These are phyloP conservation scores for Ceratobasidium sp. DNA, from an alignment of 1,284 basidiomycete genomes.

Conservation along the genomic window DNA sequence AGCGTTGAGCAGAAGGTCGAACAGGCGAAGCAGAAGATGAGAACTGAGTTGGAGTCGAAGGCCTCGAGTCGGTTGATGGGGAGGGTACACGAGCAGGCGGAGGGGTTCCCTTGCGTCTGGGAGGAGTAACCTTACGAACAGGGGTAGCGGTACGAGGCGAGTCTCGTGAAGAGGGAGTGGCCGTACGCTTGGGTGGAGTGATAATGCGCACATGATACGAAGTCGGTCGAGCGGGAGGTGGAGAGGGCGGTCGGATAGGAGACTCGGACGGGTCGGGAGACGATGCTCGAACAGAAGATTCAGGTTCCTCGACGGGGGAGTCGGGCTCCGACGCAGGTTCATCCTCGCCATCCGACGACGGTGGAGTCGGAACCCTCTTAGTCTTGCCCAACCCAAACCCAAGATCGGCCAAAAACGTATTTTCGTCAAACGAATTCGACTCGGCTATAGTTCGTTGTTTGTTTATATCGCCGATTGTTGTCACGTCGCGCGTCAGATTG, in stretches of 20 bases:
- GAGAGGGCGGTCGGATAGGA: too few relatives aligned
- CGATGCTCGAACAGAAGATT: too few relatives aligned
- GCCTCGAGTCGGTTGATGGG: too few relatives aligned
- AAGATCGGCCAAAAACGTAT: conserved; percentile 19
- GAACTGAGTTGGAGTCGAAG: neutral
- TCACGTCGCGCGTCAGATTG: too few relatives aligned
- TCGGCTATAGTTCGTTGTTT: neutral
- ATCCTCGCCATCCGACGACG: neutral
- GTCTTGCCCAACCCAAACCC: neutral
- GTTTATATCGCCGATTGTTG: neutral
- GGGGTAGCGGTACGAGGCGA: too few relatives aligned
- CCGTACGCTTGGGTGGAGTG: too few relatives aligned
- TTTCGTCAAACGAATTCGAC: conserved; percentile 21
- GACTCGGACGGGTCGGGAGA: too few relatives aligned
- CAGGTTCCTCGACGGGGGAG: neutral
- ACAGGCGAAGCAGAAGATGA: neutral
- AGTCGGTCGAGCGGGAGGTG: neutral
- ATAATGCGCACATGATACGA: too few relatives aligned
- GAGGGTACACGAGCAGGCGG: neutral
- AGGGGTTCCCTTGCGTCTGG: too few relatives aligned
- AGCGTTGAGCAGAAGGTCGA: neutral
- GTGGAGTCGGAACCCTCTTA: neutral
- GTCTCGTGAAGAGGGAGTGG: too few relatives aligned
- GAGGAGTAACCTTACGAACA: too few relatives aligned
- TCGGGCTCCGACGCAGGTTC: neutral